Conservation (phyloP, 1,284 basidiomycete species). For the Pulchroboletus neoregius region DNA sequence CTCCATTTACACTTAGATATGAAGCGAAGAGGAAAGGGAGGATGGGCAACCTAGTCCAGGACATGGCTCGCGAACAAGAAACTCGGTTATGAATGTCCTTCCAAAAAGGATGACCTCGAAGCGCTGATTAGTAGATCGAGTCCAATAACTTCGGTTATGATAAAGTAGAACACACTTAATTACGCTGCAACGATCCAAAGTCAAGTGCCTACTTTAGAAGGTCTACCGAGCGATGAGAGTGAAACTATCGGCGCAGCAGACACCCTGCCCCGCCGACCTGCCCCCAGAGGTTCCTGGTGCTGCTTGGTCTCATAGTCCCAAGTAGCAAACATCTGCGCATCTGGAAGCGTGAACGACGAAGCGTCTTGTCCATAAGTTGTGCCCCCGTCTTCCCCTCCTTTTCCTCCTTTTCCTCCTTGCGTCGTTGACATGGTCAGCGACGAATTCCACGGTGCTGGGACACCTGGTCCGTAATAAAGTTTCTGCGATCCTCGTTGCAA, state of each 20-base stretch:
- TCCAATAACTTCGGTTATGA: too few relatives aligned
- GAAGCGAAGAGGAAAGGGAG: constrained; percentile 36
- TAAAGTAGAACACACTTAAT: too few relatives aligned
- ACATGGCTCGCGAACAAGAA: constrained; percentile 5
- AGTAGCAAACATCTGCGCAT: constrained; percentile 67
- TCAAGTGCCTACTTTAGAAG: constrained; percentile 25
- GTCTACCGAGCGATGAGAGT: constrained; percentile 20
- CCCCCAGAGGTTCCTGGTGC: constrained; percentile 47
- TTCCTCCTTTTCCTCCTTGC: constrained; percentile 28
- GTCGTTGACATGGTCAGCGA: constrained; percentile 31
- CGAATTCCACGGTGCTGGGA: constrained; percentile 66
- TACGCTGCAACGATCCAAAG: background rate
- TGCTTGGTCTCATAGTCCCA: constrained; percentile 73
- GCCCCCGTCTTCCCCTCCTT: constrained; percentile 25
- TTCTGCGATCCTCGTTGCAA: constrained; percentile 53
- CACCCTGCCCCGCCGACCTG: constrained; percentile 24
- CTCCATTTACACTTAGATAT: constrained; percentile 44
- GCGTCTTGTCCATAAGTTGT: constrained; percentile 34
- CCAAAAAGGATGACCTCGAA: background rate
- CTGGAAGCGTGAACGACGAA: constrained; percentile 47
- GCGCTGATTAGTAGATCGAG: too few relatives aligned
- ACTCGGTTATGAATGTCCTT: background rate
- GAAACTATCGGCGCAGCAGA: constrained; percentile 20
- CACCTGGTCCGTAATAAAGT: constrained; percentile 57
- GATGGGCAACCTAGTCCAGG: constrained; percentile 20